A percentile compares a stretch with the other conserved stretches of the same genome.
phyloP scores from a whole-genome alignment of 2,329 filamentous ascomycete species.

The Talaromyces sp. region DNA sequence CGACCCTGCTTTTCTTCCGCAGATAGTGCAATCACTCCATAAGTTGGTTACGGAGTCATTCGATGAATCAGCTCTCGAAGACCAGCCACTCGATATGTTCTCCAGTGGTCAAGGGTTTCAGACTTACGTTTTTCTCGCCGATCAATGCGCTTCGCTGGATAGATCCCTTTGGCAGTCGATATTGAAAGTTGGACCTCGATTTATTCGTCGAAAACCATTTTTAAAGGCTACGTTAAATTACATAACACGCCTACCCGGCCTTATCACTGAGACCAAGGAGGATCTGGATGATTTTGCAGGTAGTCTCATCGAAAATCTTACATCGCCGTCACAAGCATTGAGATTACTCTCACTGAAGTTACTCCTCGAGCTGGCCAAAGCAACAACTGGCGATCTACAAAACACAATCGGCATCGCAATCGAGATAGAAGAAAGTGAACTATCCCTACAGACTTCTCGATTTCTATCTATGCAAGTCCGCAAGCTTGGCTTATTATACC shows the following conservation, averaged over 20 bases:
- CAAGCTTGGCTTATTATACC: constrained; percentile 66
- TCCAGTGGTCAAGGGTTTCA: constrained; percentile 72
- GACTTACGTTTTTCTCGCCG: constrained; percentile 65
- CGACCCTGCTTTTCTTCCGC: constrained; percentile 63
- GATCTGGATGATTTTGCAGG: constrained; percentile 61
- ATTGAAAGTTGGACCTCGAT: constrained; percentile 62
- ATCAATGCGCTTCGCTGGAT: constrained; percentile 57
- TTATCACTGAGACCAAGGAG: constrained; percentile 44
- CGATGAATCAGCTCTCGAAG: constrained; percentile 56
- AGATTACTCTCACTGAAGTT: constrained; percentile 71
- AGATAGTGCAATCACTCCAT: constrained; percentile 63
- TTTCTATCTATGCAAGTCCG: constrained; percentile 81
- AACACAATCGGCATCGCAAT: constrained; percentile 59
- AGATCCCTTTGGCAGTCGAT: constrained; percentile 62
- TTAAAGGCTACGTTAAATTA: constrained; percentile 60
- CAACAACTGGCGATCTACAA: constrained; percentile 47
- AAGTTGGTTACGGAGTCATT: constrained; percentile 64
- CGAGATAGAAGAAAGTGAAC: constrained; percentile 72
- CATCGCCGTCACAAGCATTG: constrained; percentile 69
- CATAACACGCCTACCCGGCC: constrained; percentile 28
- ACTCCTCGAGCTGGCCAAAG: constrained; percentile 58
- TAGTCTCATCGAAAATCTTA: constrained; percentile 69
- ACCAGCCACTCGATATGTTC: constrained; percentile 65
- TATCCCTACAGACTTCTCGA: constrained; percentile 72
- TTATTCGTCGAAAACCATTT: constrained; percentile 64